These are phyloP conservation scores for Cordyceps cateniannulata DNA, from an alignment of 2,329 filamentous ascomycete genomes.

Conservation along the genomic window DNA sequence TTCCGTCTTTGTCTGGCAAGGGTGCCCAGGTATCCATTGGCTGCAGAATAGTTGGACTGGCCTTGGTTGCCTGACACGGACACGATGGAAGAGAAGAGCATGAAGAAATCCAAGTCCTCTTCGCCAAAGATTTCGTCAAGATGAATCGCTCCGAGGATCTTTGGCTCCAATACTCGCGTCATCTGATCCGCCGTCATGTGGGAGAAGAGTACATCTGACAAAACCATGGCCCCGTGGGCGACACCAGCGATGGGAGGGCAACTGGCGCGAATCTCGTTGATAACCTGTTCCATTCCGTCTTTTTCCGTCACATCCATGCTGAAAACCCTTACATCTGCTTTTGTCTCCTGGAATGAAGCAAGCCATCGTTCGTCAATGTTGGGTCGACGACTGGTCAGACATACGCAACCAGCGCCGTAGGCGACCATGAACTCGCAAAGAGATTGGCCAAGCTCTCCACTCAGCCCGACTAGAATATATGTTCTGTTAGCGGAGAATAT, in stretches of 20 bases:
- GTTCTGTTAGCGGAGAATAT: constrained; percentile 23
- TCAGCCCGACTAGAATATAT: constrained; percentile 28
- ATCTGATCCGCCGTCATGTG: background rate
- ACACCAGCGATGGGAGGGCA: constrained; percentile 33
- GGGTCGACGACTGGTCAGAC: constrained; percentile 27
- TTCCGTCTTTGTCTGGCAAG: constrained; percentile 30
- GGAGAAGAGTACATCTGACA: background rate
- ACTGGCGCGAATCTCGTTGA: too few species aligned
- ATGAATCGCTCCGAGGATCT: constrained; percentile 26
- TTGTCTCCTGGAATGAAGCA: background rate
- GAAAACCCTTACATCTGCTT: background rate
- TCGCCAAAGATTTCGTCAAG: constrained; percentile 26
- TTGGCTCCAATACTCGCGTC: constrained; percentile 23
- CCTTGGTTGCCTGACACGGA: constrained; percentile 23
- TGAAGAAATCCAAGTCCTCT: constrained; percentile 30
- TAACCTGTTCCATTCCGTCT: too few species aligned
- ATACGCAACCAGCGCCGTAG: constrained; percentile 30
- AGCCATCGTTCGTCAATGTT: background rate
- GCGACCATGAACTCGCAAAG: constrained; percentile 34
- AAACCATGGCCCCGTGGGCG: constrained; percentile 37
- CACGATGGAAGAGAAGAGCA: constrained; percentile 28
- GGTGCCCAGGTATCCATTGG: constrained; percentile 35
- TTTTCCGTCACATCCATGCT: too few species aligned
- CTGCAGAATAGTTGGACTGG: constrained; percentile 40
- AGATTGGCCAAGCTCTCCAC: constrained; percentile 29